Evolutionary conservation across 163 green algal genomes (phyloP).

Genomic region (Chloromonas sp.): DNA sequence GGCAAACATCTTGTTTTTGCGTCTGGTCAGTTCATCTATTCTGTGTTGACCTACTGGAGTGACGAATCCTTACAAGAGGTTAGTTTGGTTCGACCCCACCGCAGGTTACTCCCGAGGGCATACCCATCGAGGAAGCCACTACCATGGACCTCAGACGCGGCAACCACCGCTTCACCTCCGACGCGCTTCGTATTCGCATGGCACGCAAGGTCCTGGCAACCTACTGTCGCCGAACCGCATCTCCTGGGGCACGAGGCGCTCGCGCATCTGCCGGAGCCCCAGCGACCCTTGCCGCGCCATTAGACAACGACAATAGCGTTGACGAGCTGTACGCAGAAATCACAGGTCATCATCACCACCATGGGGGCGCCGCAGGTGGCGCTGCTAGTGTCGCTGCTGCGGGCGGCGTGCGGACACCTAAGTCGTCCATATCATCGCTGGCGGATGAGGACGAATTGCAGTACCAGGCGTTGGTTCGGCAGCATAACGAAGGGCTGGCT

Average conservation of each 20-base stretch:
- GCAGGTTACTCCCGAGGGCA: slow-evolving; percentile 43
- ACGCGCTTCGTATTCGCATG: slow-evolving; percentile 44
- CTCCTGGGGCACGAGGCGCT: background rate
- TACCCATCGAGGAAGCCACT: slow-evolving; percentile 41
- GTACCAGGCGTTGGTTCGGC: background rate
- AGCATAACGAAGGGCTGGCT: slow-evolving; percentile 1
- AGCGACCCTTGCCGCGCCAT: background rate
- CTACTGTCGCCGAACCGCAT: slow-evolving; percentile 9
- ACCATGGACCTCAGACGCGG: slow-evolving; percentile 30
- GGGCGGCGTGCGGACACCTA: background rate
- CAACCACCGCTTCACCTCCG: slow-evolving; percentile 31
- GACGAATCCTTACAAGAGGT: no score
- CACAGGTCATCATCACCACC: background rate
- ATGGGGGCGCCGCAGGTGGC: background rate
- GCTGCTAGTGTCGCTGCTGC: no score
- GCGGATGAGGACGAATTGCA: background rate
- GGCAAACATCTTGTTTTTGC: no score
- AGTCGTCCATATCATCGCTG: background rate
- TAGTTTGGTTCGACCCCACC: no score
- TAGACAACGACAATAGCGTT: background rate
- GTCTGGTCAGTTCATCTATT: no score
- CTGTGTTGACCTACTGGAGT: no score
- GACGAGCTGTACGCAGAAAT: background rate
- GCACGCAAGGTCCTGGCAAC: slow-evolving; percentile 34
- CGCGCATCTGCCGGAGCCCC: background rate